Percentiles rank a stretch among this genome's conserved stretches.
Conservation (phyloP, 371 early-diverging fungal genomes). For the Mucor indicus region DNA sequence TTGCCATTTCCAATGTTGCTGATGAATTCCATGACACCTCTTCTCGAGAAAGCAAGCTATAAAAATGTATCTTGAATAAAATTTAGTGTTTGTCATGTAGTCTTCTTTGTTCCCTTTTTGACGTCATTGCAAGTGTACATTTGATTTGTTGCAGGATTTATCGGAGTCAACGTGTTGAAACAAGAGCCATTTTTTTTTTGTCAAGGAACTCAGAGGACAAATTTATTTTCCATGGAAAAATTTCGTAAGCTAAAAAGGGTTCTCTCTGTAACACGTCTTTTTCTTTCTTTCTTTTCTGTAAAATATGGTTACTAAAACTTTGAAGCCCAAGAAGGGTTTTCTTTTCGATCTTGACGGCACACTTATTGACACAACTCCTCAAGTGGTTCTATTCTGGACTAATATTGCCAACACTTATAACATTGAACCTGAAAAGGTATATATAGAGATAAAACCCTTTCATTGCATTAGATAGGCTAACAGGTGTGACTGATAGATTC, state of each 20-base stretch:
- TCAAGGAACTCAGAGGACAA: too few relatives aligned
- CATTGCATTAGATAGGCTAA: too few relatives aligned
- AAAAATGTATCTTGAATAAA: too few relatives aligned
- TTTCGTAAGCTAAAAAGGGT: too few relatives aligned
- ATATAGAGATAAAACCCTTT: neutral
- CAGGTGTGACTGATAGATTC: conserved; percentile 15
- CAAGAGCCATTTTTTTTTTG: too few relatives aligned
- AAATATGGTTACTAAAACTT: conserved; percentile 5
- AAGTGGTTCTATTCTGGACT: conserved; percentile 42
- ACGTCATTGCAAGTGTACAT: too few relatives aligned
- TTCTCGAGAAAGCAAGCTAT: too few relatives aligned
- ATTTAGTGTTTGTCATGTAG: too few relatives aligned
- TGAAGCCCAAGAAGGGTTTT: conserved; percentile 26
- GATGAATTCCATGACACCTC: conserved; percentile 75
- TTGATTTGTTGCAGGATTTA: too few relatives aligned
- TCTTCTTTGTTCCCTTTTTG: too few relatives aligned
- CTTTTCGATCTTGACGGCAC: conserved; percentile 52
- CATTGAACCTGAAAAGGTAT: conserved; percentile 43
- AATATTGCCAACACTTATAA: conserved; percentile 32
- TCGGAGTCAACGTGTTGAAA: too few relatives aligned
- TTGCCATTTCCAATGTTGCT: conserved; percentile 83
- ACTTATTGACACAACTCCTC: conserved; percentile 46
- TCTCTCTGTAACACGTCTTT: neutral
- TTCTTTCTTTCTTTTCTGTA: conserved; percentile 6
- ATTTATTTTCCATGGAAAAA: too few relatives aligned